Evolutionary conservation across 2,329 filamentous ascomycete genomes (phyloP).

Genomic region (Fusarium sacchari): DNA sequence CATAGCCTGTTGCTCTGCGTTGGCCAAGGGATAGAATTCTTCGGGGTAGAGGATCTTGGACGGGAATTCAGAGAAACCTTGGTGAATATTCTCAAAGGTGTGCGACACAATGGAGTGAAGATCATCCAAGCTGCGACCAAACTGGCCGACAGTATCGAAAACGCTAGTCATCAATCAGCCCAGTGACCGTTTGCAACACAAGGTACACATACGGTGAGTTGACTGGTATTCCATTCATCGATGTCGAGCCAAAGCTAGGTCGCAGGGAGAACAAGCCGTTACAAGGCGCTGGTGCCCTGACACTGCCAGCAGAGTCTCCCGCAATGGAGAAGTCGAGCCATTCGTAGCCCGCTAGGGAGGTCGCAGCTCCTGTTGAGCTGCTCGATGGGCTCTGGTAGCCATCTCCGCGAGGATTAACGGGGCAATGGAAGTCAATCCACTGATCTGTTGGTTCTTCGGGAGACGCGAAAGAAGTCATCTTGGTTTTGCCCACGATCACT

Average conservation of each 20-base stretch:
- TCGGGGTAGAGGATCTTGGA: not conserved
- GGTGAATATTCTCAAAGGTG: not conserved
- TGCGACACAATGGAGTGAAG: not conserved
- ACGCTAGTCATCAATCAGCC: fast-evolving
- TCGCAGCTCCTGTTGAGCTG: fast-evolving
- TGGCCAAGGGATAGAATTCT: not conserved
- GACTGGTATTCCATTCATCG: not conserved
- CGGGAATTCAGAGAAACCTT: not conserved
- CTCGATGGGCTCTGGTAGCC: not conserved
- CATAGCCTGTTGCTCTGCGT: not conserved
- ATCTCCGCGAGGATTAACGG: not conserved
- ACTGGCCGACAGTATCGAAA: not conserved
- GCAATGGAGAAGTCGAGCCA: not conserved
- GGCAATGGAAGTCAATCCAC: not conserved
- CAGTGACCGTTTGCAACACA: not conserved
- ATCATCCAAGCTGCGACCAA: not conserved
- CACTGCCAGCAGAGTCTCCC: not conserved
- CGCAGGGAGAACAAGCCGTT: not conserved
- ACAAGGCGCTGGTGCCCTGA: not conserved
- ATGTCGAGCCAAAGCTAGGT: not conserved
- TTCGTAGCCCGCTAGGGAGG: not conserved
- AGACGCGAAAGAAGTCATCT: not conserved
- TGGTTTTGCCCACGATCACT: fast-evolving
- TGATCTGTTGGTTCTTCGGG: not conserved
- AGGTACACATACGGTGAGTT: not conserved